phyloP scores from a whole-genome alignment of 257 asterid species.

The Thymus mandschuricus region DNA sequence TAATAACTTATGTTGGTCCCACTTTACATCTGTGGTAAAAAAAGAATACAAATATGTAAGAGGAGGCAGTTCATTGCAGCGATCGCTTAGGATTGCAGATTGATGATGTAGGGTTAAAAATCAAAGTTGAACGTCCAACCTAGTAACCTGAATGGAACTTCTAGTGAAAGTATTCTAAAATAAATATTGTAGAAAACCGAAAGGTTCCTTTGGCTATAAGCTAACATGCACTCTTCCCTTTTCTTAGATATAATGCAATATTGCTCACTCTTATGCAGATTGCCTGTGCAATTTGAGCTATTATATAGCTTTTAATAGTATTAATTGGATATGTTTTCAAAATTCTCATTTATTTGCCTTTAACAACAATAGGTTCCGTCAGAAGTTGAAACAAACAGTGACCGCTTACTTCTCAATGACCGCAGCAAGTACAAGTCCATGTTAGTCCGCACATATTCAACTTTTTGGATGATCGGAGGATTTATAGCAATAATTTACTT shows the following conservation, averaged over 20 bases:
- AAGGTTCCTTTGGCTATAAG: neutral
- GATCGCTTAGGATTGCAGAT: neutral
- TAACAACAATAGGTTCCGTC: constrained; percentile 60
- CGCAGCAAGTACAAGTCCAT: constrained; percentile 87
- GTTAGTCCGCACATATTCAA: constrained; percentile 79
- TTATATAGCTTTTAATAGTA: too few relatives aligned
- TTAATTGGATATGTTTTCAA: neutral
- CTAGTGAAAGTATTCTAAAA: neutral
- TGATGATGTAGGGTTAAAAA: constrained; percentile 8
- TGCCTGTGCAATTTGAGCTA: too few relatives aligned
- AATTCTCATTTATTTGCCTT: constrained; percentile 27
- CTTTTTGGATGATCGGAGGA: constrained; percentile 98
- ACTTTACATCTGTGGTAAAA: neutral
- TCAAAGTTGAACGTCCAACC: neutral
- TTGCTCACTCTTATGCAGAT: neutral
- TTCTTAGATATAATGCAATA: constrained; percentile 15
- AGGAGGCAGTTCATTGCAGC: neutral
- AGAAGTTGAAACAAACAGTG: constrained; percentile 65
- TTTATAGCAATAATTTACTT: constrained; percentile 73
- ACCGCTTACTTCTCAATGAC: constrained; percentile 74
- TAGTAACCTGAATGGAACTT: neutral
- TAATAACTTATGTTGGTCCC: neutral
- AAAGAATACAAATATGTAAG: neutral
- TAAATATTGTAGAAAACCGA: neutral
- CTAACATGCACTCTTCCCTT: constrained; percentile 12